Base-by-base conservation (phyloP, 257 asterid species). In the Euphrasia confusa region DNA sequence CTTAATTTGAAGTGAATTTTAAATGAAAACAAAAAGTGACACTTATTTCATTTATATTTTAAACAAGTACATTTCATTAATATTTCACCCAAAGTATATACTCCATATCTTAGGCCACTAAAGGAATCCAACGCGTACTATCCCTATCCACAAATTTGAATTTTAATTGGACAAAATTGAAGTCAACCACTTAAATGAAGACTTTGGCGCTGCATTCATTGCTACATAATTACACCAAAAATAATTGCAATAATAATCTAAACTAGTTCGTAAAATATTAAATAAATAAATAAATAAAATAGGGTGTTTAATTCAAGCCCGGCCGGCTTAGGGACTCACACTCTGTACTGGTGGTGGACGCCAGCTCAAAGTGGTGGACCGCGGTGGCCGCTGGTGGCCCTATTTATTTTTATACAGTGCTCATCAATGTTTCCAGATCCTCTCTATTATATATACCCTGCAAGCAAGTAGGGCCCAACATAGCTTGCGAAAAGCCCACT, bases 281-380 rank as follows among this genome's bases (percentile, higher is more conserved):
- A 13, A n/a, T 14, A 4, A 50, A 50, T 2, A 10, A 45, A 10
- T 11, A 45, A 9, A 45, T 1, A 45, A 45, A 45, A 45, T 40
- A 21, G 1, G 24, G 24, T 21, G 24, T 21, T 21, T 21, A 21
- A 21, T 21, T 12, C 13, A 48, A 48, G 21, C 24, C 26, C 54
- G 75, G 58, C 24, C 24, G 24, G 24, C 24, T 21, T 0, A 21
- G 24, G 24, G 1, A 1, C 24, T 21, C 24, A 21, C 24, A 21
- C 24, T 21, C 24, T 21, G 24, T 0, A 21, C 69, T 54, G 74
- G 79, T 64, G 80, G 81, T 72, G 79, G 79, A 66, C 67, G 77
- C 79, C 82, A 70, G 72, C 76, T 73, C 76, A 35, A 63, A 49
- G 67, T 64, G 73, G 78, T 72, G 75, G 76, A 68, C 75, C 76